These are phyloP conservation scores for Gyrodon lividus DNA, from an alignment of 768 basidiomycete species.

Conservation along the genomic window DNA sequence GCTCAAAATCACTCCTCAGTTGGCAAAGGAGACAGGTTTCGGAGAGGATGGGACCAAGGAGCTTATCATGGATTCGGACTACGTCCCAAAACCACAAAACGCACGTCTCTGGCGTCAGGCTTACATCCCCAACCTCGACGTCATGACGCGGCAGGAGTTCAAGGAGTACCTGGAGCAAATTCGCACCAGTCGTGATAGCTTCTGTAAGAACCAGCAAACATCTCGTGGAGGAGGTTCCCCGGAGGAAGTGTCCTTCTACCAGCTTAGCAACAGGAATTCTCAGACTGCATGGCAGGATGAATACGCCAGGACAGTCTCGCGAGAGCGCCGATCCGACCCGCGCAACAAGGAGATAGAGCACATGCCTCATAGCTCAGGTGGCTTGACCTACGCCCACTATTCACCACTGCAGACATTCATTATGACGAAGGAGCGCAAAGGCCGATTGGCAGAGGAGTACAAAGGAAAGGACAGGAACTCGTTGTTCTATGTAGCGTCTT, in stretches of 20 bases:
- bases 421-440: conserved; percentile 53
- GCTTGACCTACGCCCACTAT: conserved; percentile 56
- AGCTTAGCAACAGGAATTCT: conserved; percentile 23
- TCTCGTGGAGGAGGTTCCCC: conserved; percentile 9
- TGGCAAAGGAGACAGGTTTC: conserved; percentile 1
- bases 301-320: conserved; percentile 17
- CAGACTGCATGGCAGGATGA: conserved; percentile 27
- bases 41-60: conserved; percentile 18
- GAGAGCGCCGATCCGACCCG: conserved; percentile 25
- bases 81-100: conserved; percentile 14
- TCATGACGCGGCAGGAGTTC: conserved; percentile 63
- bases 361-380: conserved; percentile 63
- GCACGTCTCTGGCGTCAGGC: conserved; percentile 21
- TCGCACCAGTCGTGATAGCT: conserved; percentile 53
- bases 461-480: conserved; percentile 10
- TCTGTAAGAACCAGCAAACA: conserved; percentile 41
- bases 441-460: conserved; percentile 48
- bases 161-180: conserved; percentile 56
- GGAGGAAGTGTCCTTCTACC: conserved; percentile 26
- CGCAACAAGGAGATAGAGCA: conserved; percentile 48
- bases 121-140: conserved; percentile 51
- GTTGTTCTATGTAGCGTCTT: conserved; percentile 28
- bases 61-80: conserved; percentile 27
- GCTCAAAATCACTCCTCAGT: conserved; percentile 32
- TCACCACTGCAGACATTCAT: conserved; percentile 54